phyloP scores from a whole-genome alignment of 2,329 filamentous ascomycete species.

The Botryotinia narcissicola region DNA sequence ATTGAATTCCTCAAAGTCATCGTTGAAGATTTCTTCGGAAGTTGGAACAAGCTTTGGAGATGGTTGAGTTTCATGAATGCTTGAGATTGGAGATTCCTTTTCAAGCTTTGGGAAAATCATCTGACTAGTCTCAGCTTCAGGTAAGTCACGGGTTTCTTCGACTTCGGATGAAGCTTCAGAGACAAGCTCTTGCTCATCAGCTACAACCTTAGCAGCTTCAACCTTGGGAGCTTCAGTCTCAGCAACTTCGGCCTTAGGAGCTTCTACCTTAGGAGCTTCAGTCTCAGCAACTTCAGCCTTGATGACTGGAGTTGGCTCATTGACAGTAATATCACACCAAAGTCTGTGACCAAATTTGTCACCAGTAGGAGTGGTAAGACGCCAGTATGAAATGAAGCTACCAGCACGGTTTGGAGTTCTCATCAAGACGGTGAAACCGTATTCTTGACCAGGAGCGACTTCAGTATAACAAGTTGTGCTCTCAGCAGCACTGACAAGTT shows the following conservation, averaged over 20 bases:
- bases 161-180: neutral
- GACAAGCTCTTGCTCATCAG: neutral
- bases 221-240: neutral
- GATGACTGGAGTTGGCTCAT: constrained; percentile 36
- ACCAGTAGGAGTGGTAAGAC: constrained; percentile 77
- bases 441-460: constrained; percentile 70
- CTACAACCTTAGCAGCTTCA: neutral
- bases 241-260: constrained; percentile 27
- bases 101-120: constrained; percentile 98
- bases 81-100: constrained; percentile 83
- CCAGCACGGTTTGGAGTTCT: constrained; percentile 76
- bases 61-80: constrained; percentile 60
- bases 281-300: constrained; percentile 27
- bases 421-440: constrained; percentile 79
- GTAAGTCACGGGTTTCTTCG: neutral
- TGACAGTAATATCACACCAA: constrained; percentile 88
- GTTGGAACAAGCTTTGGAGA: constrained; percentile 48
- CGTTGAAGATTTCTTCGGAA: constrained; percentile 37
- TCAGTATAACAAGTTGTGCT: constrained; percentile 71
- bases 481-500: constrained; percentile 76
- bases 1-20: constrained; percentile 50
- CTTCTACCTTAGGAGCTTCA: neutral
- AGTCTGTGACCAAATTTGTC: constrained; percentile 86
- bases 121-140: constrained; percentile 50
- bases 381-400: constrained; percentile 93